Conservation (phyloP, 1,284 basidiomycete genomes). For the Neonothopanus nambi region DNA sequence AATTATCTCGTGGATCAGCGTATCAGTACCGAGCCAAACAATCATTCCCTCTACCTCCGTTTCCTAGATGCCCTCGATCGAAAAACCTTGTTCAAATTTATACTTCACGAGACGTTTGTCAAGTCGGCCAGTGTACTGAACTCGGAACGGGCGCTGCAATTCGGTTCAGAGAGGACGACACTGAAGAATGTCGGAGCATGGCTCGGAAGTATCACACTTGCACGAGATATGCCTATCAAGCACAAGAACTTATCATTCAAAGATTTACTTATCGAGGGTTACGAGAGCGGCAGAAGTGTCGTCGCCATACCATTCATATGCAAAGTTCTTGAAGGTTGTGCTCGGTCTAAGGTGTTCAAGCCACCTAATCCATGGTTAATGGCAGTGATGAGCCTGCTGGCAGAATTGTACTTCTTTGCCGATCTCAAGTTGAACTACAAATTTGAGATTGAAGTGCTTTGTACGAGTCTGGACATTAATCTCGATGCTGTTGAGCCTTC, state of each 20-base stretch:
- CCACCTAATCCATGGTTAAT: constrained; percentile 99
- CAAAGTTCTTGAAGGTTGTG: constrained; percentile 92
- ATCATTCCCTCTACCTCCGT: constrained; percentile 93
- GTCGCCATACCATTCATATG: constrained; percentile 98
- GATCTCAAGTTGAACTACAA: constrained; percentile 97
- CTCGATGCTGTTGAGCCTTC: constrained; percentile 87
- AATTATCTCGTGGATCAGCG: constrained; percentile 97
- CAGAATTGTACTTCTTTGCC: constrained; percentile 95
- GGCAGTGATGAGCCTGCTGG: constrained; percentile 89
- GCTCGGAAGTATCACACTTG: constrained; percentile 93
- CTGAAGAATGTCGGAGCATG: constrained; percentile 96
- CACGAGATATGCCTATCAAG: constrained; percentile 89
- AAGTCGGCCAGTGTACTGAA: constrained; percentile 89
- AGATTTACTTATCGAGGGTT: constrained; percentile 93
- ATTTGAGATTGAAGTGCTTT: constrained; percentile 98
- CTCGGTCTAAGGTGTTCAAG: constrained; percentile 89
- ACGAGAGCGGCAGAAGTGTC: constrained; percentile 88
- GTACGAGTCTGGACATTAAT: constrained; percentile 89
- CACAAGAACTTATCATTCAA: constrained; percentile 96
- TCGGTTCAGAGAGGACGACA: constrained; percentile 81
- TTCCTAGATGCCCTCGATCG: constrained; percentile 85
- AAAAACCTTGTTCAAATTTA: constrained; percentile 66
- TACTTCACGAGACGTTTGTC: constrained; percentile 91
- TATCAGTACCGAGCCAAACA: constrained; percentile 95
- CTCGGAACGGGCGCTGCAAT: constrained; percentile 87